phyloP scores from a whole-genome alignment of 495 filamentous ascomycete genomes.

The Podospora australis region DNA sequence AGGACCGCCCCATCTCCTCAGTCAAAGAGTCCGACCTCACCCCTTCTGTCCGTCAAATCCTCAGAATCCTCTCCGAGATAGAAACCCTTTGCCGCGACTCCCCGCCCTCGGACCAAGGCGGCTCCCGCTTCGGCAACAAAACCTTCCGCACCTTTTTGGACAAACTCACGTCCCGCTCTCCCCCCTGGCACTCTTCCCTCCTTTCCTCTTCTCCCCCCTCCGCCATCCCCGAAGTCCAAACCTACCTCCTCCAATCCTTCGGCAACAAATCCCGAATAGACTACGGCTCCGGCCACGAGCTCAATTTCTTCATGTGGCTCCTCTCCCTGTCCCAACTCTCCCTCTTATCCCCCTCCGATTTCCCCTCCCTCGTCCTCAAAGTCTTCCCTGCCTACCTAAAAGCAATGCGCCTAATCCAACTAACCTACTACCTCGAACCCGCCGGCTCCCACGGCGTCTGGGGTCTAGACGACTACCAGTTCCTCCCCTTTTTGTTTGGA shows the following conservation, averaged over 20 bases:
- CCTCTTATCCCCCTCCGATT: constrained; percentile 56
- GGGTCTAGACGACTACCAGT: constrained; percentile 98
- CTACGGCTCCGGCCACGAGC: constrained; percentile 93
- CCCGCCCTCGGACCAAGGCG: constrained; percentile 76
- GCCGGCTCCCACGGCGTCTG: constrained; percentile 94
- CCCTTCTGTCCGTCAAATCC: constrained; percentile 54
- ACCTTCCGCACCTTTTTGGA: constrained; percentile 80
- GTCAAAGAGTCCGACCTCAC: constrained; percentile 49
- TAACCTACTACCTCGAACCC: constrained; percentile 89
- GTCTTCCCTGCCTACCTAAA: constrained; percentile 76
- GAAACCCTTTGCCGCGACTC: constrained; percentile 55
- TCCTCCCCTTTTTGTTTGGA: constrained; percentile 91
- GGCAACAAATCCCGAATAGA: constrained; percentile 87
- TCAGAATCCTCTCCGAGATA: constrained; percentile 63
- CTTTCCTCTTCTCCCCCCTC: constrained; percentile 38
- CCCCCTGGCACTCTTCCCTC: constrained; percentile 53
- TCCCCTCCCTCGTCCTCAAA: constrained; percentile 63
- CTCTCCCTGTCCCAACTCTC: constrained; percentile 80
- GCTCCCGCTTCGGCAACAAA: constrained; percentile 91
- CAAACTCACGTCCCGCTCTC: constrained; percentile 49
- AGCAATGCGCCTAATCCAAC: constrained; percentile 76
- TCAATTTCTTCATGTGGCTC: constrained; percentile 94
- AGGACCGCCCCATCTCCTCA: constrained; percentile 66
- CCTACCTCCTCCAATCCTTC: constrained; percentile 76
- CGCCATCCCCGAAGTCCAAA: constrained; percentile 55